These are phyloP conservation scores for Curvularia lunata DNA, from an alignment of 2,329 filamentous ascomycete species.

Conservation along the genomic window DNA sequence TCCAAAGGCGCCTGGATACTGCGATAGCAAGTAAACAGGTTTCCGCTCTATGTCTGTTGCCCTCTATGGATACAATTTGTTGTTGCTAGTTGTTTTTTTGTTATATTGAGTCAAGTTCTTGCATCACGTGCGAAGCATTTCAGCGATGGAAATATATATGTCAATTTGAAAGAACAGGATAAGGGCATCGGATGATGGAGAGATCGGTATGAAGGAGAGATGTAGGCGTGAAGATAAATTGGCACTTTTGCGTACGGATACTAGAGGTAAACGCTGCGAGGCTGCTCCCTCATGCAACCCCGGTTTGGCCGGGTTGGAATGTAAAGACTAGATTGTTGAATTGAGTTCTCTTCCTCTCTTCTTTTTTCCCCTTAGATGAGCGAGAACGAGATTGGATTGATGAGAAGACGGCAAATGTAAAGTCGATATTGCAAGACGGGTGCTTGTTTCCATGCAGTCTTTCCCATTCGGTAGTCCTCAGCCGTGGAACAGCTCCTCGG, in stretches of 20 bases:
- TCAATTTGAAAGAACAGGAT: background rate
- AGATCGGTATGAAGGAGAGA: background rate
- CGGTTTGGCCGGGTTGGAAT: background rate
- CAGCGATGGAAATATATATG: conserved; percentile 14
- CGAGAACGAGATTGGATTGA: no score
- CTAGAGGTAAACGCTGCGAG: no score
- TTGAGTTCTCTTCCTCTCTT: background rate
- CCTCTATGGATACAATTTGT: background rate
- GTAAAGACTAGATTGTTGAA: background rate
- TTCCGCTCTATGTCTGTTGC: background rate
- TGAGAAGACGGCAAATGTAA: no score
- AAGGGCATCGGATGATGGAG: background rate
- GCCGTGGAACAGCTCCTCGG: no score
- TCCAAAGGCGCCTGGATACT: conserved; percentile 67
- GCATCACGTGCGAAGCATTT: conserved; percentile 14
- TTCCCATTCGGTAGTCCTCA: no score
- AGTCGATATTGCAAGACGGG: no score
- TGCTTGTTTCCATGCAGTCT: no score
- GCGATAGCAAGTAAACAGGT: conserved; percentile 53
- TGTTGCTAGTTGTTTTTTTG: background rate
- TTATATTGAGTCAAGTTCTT: background rate
- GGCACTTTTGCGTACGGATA: background rate
- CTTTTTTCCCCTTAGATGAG: background rate
- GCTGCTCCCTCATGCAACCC: no score
- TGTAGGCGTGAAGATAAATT: background rate